Base-by-base conservation (phyloP, 148 eudicot genomes). In the Euryodendron excelsum region DNA sequence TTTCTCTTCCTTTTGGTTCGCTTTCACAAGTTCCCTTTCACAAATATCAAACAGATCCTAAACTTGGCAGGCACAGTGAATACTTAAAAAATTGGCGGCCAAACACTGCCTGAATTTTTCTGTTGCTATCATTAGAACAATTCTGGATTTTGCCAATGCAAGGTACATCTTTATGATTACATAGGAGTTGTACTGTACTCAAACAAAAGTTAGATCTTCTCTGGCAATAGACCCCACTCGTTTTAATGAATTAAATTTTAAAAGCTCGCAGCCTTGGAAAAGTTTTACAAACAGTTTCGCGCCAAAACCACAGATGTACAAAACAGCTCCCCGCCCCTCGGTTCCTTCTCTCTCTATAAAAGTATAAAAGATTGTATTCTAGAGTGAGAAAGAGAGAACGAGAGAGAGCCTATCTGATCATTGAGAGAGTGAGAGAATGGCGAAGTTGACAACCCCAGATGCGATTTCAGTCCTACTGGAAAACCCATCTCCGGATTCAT, bases 401-500 rank as follows among this genome's bases (percentile, higher is more conserved):
- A 60, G 55, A 39, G 37, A 44, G 58, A 72, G 47, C 39, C n/a
- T n/a, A n/a, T n/a, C n/a, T n/a, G n/a, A n/a, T n/a, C n/a, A n/a
- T n/a, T n/a, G 53, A 53, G n/a, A 82, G 74, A 73, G 88, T 73
- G 64, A 15, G 21, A 52, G 30, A 68, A 88, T 89, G 97, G 81
- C 81, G 69, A 81, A 82, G 69, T 81, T 80, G 3, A 87, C 88
- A 39, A 94, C 82, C 67, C 87, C 87, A 67, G 88, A 92, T 84
- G 98, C 98, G 7, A 79, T 94, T 10, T 87, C 91, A 1, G 82
- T 69, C 61, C 91, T 94, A 15, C 47, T 82, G 23, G 86, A 92
- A 12, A 94, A 91, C 85, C 98, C 98, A 33, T 88, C 88, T 73
- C 95, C 97, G 4, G 93, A 92, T 72, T 86, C 92, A 0, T 83